Evolutionary conservation across 179 eudicot genomes (phyloP).

Genomic region (Pouteria campechiana): DNA sequence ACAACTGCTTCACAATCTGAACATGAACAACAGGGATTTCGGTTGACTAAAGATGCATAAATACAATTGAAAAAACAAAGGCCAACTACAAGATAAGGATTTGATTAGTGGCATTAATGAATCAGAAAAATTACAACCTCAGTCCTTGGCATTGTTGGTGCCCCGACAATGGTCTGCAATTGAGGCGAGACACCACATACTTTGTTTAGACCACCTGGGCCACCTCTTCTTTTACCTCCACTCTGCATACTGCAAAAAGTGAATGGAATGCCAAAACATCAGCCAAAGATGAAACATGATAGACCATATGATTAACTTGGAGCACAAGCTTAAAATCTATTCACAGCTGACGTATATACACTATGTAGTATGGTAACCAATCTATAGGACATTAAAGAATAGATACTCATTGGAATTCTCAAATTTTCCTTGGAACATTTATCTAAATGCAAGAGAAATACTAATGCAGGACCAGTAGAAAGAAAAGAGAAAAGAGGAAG

Average conservation of each 20-base stretch:
- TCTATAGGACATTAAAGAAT: no score
- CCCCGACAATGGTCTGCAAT: conserved; percentile 78
- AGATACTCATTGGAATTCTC: no score
- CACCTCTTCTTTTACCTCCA: conserved; percentile 72
- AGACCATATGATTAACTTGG: no score
- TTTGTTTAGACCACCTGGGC: conserved; percentile 91
- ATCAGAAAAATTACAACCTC: conserved; percentile 34
- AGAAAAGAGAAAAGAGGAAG: no score
- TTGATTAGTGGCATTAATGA: not conserved
- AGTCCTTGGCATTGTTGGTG: conserved; percentile 76
- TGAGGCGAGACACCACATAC: conserved; percentile 80
- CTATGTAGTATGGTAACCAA: no score
- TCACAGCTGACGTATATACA: no score
- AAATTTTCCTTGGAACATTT: no score
- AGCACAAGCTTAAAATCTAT: no score
- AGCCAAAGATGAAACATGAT: no score
- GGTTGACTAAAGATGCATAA: not conserved
- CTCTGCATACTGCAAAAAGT: conserved; percentile 37
- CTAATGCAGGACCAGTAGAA: no score
- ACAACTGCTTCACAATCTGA: conserved; percentile 92
- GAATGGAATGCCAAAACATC: no score
- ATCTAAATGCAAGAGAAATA: no score
- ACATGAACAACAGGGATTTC: conserved; percentile 2
- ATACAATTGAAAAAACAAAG: not conserved
- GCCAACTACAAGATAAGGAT: not conserved